Base-by-base conservation (phyloP, 2,329 filamentous ascomycete genomes). In the Cytospora leucostoma region DNA sequence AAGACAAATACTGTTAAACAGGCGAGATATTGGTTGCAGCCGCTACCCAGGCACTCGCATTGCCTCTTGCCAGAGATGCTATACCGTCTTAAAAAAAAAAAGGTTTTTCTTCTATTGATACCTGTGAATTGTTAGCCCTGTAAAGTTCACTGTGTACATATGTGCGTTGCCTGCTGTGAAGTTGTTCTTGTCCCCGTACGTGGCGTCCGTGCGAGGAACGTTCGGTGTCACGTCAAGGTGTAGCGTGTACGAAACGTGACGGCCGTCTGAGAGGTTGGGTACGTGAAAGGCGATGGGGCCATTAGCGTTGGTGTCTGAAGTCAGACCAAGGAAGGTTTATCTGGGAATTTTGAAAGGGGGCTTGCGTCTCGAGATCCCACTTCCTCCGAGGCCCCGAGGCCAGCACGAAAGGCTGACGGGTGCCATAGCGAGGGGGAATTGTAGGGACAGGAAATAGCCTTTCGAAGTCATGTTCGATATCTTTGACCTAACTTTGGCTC, bases 21-120 rank as follows among this genome's bases (percentile, higher is more conserved):
- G 57, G 49, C 49, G 35, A 59, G 27, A 59, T 53, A 1, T 53
- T 53, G 10, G 37, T 47, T 10, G 50, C 49, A 19, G 57, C 49
- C 15, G 11, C 11, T 2, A 4, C 8, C 57, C 57, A 59, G 12
- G 8, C 27, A 7, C 49, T 27, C 21, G 44, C 10, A n/a, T 59
- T 15, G 2, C 57, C 57, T 19, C 32, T 38, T 7, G 49, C 21
- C 0, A 51, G 49, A 21, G 21, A 17, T 8, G 17, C 6, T 19
- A 49, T 15, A 21, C 35, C 57, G 7, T 35, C 1, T 32, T 59
- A 35, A 32, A 15, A 59, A 38, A 59, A 32, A 2, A 47, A 34
- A 17, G 51, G 50, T 27, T 59, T 17, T 17, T 21, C n/a, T 33
- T 13, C 11, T 4, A 10, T 32, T 12, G 17, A 59, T 21, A 13